These are phyloP conservation scores for Oryza brachyantha DNA, from an alignment of 176 grass and related monocot species.

Conservation along the genomic window DNA sequence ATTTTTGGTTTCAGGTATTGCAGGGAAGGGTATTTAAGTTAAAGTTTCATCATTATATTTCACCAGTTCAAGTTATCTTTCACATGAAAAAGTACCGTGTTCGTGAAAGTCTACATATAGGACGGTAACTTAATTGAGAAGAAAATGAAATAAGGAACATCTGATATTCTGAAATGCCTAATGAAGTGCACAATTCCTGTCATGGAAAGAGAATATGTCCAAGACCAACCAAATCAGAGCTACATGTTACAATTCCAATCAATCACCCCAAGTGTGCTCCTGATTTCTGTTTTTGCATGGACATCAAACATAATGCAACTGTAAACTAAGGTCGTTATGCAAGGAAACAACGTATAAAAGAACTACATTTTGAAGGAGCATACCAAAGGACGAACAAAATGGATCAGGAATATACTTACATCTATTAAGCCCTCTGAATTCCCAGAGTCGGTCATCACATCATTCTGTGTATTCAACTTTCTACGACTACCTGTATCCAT, in stretches of 20 bases:
- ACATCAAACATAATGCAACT: not conserved
- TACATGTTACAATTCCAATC: not conserved
- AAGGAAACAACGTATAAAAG: conserved; percentile 7
- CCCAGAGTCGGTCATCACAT: conserved; percentile 22
- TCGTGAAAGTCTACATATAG: no score
- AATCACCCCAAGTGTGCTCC: not conserved
- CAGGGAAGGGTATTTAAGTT: conserved; percentile 5
- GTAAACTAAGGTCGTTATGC: not conserved
- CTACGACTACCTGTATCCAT: conserved; percentile 22
- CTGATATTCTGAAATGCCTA: not conserved
- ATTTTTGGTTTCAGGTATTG: not conserved
- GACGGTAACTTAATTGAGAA: not conserved
- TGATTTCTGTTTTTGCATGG: not conserved
- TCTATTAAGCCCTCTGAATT: conserved; percentile 60
- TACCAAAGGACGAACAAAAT: not conserved
- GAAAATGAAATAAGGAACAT: conserved; percentile 15
- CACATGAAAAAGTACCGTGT: not conserved
- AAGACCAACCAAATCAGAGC: not conserved
- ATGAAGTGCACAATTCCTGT: not conserved
- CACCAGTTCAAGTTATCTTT: conserved; percentile 17
- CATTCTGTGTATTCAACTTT: conserved; percentile 38
- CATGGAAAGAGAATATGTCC: conserved; percentile 15
- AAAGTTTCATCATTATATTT: conserved; percentile 14
- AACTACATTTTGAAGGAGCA: conserved; percentile 4
- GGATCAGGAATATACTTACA: conserved; percentile 33